A percentile compares a stretch with the other conserved stretches of the same genome.
Evolutionary conservation across 768 basidiomycete genomes (phyloP).

Genomic region (Mycena kentingensis): DNA sequence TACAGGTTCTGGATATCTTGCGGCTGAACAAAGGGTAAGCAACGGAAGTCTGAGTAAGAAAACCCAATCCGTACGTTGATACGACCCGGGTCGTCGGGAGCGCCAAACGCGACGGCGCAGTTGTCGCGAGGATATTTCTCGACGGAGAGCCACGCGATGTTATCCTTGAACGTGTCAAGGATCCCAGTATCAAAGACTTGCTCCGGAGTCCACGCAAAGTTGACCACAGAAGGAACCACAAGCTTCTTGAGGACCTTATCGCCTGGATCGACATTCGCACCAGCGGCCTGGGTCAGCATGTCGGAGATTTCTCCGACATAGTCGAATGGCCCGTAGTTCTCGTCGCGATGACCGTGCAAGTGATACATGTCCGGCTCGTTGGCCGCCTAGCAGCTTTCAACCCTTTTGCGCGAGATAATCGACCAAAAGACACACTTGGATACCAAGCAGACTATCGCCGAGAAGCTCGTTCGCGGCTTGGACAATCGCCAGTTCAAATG

Average conservation of each 20-base stretch:
- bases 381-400: background rate
- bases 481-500: conserved; percentile 8
- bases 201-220: conserved; percentile 36
- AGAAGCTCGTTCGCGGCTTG: conserved; percentile 8
- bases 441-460: conserved; percentile 9
- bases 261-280: background rate
- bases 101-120: conserved; percentile 30
- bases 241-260: conserved; percentile 32
- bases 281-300: conserved; percentile 3
- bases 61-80: too few relatives aligned
- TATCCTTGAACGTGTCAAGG: conserved; percentile 31
- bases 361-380: conserved; percentile 15
- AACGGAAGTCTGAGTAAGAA: too few relatives aligned
- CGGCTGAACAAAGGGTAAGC: too few relatives aligned
- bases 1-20: conserved; percentile 45
- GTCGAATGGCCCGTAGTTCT: conserved; percentile 4
- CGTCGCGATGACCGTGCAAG: background rate
- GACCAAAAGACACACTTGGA: background rate
- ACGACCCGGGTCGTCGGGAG: conserved; percentile 21
- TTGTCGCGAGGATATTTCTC: conserved; percentile 41
- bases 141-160: conserved; percentile 42
- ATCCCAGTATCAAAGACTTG: conserved; percentile 38
- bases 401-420: background rate
- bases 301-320: conserved; percentile 9
- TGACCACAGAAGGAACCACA: conserved; percentile 47